Conservation (phyloP, 352 stramenopile genomes). For the Pythium oligandrum region DNA sequence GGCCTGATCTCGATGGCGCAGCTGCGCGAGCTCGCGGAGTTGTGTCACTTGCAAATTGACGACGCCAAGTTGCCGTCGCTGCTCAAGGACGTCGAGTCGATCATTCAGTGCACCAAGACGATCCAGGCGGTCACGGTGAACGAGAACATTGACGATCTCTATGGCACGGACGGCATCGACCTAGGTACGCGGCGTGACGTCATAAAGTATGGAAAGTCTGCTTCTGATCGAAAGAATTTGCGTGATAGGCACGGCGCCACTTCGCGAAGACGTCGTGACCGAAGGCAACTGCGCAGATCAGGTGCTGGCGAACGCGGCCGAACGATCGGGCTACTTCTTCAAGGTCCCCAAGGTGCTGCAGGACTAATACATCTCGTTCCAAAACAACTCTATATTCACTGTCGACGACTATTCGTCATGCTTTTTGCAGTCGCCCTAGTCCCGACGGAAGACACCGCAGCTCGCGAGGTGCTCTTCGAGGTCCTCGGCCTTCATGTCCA, state of each 20-base stretch:
- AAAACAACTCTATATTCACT: background rate
- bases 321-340: slow-evolving; percentile 79
- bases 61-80: slow-evolving; percentile 61
- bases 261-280: slow-evolving; percentile 72
- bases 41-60: slow-evolving; percentile 79
- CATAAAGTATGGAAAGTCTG: background rate
- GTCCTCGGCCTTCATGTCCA: slow-evolving; percentile 86
- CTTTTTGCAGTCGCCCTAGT: slow-evolving; percentile 8
- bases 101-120: slow-evolving; percentile 86
- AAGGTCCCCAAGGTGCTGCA: slow-evolving; percentile 85
- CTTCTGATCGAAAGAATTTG: background rate
- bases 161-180: slow-evolving; percentile 58
- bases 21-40: slow-evolving; percentile 71
- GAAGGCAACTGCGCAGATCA: slow-evolving; percentile 71
- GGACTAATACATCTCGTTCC: slow-evolving; percentile 27
- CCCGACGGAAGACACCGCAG: slow-evolving; percentile 58
- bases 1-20: slow-evolving; percentile 8
- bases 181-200: slow-evolving; percentile 19
- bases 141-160: slow-evolving; percentile 81
- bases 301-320: slow-evolving; percentile 69
- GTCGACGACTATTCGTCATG: background rate
- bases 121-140: slow-evolving; percentile 79
- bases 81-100: slow-evolving; percentile 80
- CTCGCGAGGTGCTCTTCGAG: slow-evolving; percentile 86
- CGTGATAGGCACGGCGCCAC: slow-evolving; percentile 30